These are phyloP conservation scores for Mycena kentingensis DNA, from an alignment of 768 basidiomycete genomes.

Conservation along the genomic window DNA sequence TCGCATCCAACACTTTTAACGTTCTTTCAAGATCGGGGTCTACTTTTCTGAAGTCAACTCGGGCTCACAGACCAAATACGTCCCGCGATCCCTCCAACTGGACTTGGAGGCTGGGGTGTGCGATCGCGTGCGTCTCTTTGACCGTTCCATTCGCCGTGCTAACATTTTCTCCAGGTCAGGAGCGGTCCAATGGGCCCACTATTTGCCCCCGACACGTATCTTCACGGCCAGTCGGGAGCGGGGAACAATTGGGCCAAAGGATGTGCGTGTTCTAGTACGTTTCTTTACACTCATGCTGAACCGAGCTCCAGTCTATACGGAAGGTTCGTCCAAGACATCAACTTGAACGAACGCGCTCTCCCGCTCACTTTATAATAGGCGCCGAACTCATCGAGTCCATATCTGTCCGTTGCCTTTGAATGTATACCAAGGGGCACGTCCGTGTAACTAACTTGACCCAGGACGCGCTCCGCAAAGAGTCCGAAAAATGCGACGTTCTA, in stretches of 20 bases:
- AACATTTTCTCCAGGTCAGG: conserved; percentile 48
- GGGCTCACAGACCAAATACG: conserved; percentile 64
- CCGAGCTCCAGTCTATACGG: conserved; percentile 72
- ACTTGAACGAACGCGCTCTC: neutral
- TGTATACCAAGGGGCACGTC: neutral
- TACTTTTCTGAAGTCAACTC: conserved; percentile 77
- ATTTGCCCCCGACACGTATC: conserved; percentile 86
- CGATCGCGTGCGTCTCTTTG: conserved; percentile 57
- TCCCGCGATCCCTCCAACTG: conserved; percentile 87
- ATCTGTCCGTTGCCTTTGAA: conserved; percentile 43
- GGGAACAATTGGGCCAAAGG: conserved; percentile 98
- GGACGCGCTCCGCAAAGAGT: conserved; percentile 79
- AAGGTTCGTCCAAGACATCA: conserved; percentile 51
- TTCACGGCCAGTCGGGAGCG: conserved; percentile 62
- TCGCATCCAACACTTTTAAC: conserved; percentile 2
- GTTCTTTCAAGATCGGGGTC: conserved; percentile 60
- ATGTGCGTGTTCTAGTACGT: too few relatives aligned
- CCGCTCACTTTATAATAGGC: conserved; percentile 43
- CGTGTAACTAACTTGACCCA: conserved; percentile 24
- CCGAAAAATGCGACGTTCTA: conserved; percentile 80
- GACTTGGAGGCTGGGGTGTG: conserved; percentile 90
- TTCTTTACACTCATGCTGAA: too few relatives aligned
- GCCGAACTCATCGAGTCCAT: conserved; percentile 91
- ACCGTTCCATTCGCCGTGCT: neutral
- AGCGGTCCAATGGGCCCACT: conserved; percentile 70